These are phyloP conservation scores for Casuarina cunninghamiana DNA, from an alignment of 306 rosid species.

Conservation along the genomic window DNA sequence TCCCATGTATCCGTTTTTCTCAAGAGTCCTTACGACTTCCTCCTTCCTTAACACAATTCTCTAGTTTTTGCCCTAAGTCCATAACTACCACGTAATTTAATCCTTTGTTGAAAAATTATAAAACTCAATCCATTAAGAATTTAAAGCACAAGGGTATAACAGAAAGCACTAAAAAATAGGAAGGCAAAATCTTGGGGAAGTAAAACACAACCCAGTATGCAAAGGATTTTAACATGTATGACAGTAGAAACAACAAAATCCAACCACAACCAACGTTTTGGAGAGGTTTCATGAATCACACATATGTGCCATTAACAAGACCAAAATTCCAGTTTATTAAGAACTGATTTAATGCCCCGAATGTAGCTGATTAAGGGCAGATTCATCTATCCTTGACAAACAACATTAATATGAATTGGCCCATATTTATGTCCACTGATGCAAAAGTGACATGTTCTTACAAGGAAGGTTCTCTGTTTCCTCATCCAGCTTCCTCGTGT, in stretches of 20 bases:
- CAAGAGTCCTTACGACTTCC: not conserved
- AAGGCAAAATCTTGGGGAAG: not conserved
- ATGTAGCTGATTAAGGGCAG: not conserved
- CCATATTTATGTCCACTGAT: not conserved
- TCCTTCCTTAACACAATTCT: not conserved
- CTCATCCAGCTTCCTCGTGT: constrained; percentile 86
- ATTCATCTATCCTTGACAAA: not conserved
- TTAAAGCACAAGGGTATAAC: not conserved
- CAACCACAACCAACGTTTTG: not conserved
- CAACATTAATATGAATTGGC: not conserved
- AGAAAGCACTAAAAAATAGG: not conserved
- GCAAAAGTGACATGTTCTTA: constrained; percentile 32
- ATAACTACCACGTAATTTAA: not conserved
- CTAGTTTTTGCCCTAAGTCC: not conserved
- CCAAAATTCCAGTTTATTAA: not conserved
- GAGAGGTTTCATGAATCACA: not conserved
- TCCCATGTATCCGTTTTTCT: not conserved
- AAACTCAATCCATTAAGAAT: not conserved
- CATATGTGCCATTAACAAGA: not conserved
- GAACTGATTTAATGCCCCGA: not conserved
- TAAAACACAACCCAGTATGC: not conserved
- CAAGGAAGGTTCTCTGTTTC: constrained; percentile 83
- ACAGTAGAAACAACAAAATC: not conserved
- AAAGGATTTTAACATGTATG: not conserved
- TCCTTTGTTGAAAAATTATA: too few species aligned